Evolutionary conservation across 2,329 filamentous ascomycete species (phyloP).

Genomic region (Sphaerostilbella broomeana): DNA sequence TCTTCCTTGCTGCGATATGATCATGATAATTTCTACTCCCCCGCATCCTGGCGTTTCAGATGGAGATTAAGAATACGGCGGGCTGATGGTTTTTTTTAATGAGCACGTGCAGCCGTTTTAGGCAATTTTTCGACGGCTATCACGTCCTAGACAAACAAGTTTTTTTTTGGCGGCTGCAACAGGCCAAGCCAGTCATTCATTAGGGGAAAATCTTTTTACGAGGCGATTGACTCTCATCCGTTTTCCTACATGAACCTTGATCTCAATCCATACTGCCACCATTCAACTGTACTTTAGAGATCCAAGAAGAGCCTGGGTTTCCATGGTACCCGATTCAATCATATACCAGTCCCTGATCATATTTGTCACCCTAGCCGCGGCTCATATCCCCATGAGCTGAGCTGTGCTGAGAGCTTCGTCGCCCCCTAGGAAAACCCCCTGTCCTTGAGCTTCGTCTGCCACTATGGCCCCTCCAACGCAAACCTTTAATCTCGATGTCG

Average conservation of each 20-base stretch:
- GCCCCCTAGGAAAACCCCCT: no score
- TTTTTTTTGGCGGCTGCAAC: no score
- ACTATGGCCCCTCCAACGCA: constrained; percentile 49
- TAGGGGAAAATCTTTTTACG: background rate
- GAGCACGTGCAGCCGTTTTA: background rate
- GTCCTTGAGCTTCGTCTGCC: background rate
- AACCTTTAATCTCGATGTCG: constrained; percentile 69
- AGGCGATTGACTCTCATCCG: background rate
- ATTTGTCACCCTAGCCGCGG: no score
- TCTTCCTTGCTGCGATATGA: no score
- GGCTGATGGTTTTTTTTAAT: background rate
- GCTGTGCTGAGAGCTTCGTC: no score
- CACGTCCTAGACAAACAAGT: background rate
- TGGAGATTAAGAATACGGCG: background rate
- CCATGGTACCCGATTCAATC: no score
- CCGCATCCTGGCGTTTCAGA: background rate
- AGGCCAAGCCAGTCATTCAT: background rate
- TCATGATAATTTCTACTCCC: no score
- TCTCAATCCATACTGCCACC: no score
- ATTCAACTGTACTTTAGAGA: background rate
- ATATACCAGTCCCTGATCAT: no score
- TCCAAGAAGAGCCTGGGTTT: no score
- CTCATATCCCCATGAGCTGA: no score
- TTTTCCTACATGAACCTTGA: no score
- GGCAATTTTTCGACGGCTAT: background rate